These are phyloP conservation scores for Petunia axillaris DNA, from an alignment of 257 asterid genomes.

Conservation along the genomic window DNA sequence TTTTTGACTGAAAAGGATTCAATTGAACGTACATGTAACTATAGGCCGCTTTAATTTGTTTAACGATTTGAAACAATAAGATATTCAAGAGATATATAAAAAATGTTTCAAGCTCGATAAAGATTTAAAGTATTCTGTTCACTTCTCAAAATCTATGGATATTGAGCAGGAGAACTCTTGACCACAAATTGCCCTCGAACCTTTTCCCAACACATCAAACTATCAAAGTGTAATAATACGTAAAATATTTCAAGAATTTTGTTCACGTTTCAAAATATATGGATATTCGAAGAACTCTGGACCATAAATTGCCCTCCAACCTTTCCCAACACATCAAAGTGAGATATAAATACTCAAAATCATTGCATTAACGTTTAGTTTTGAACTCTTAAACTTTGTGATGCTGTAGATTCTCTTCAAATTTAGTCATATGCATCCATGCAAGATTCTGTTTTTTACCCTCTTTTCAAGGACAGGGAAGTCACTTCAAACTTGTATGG, in stretches of 20 bases:
- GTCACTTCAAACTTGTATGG: not conserved
- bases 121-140: not conserved
- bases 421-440: slow-evolving; percentile 1
- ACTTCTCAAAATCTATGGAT: not conserved
- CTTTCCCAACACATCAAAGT: not conserved
- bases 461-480: no score
- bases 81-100: no score
- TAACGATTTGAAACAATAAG: no score
- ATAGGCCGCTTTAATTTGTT: no score
- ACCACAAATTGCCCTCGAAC: not conserved
- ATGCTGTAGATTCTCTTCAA: not conserved
- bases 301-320: not conserved
- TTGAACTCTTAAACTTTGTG: not conserved
- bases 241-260: not conserved
- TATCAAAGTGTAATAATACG: no score
- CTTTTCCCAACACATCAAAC: not conserved
- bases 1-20: no score
- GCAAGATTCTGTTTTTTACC: slow-evolving; percentile 1
- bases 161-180: not conserved
- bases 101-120: no score
- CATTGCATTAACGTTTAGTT: not conserved
- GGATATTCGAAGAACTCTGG: not conserved
- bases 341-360: not conserved
- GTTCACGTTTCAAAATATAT: not conserved
- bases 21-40: no score